These are phyloP conservation scores for Haplosporangium gracile DNA, from an alignment of 192 early-diverging fungal species.

Conservation along the genomic window DNA sequence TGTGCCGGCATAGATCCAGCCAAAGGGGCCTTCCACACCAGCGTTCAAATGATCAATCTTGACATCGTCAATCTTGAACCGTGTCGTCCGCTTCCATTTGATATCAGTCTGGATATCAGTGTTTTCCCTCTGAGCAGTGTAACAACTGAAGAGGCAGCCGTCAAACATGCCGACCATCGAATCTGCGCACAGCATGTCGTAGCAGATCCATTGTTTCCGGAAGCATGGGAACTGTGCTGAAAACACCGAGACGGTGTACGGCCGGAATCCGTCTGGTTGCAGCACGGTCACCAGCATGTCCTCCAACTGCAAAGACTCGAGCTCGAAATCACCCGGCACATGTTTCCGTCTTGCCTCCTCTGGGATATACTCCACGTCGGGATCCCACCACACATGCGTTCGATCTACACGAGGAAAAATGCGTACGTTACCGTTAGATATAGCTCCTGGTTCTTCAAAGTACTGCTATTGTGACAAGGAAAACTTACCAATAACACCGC, in stretches of 20 bases:
- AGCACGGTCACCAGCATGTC: constrained; percentile 91
- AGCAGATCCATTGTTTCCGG: constrained; percentile 93
- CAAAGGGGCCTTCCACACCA: constrained; percentile 87
- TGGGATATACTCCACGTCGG: constrained; percentile 70
- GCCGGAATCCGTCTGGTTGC: constrained; percentile 86
- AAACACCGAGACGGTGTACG: constrained; percentile 90
- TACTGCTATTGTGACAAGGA: neutral
- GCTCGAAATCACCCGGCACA: constrained; percentile 85
- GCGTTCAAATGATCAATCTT: constrained; percentile 92
- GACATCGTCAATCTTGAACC: constrained; percentile 89
- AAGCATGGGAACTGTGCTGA: constrained; percentile 85
- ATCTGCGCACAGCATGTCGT: constrained; percentile 90
- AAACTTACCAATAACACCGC: constrained; percentile 79
- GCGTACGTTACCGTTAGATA: neutral
- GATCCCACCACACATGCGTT: constrained; percentile 83
- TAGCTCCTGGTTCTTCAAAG: neutral
- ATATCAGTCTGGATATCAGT: constrained; percentile 56
- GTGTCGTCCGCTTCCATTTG: constrained; percentile 64
- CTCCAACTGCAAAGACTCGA: constrained; percentile 85
- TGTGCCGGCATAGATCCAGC: constrained; percentile 93
- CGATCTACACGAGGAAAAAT: constrained; percentile 67
- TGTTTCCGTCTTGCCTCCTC: constrained; percentile 70
- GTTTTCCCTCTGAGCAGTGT: constrained; percentile 83
- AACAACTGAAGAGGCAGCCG: constrained; percentile 94
- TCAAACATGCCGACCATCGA: constrained; percentile 94